A percentile compares a stretch with the other conserved stretches of the same genome.
phyloP scores from a whole-genome alignment of 2,329 filamentous ascomycete species.

The Fusarium robinianum region DNA sequence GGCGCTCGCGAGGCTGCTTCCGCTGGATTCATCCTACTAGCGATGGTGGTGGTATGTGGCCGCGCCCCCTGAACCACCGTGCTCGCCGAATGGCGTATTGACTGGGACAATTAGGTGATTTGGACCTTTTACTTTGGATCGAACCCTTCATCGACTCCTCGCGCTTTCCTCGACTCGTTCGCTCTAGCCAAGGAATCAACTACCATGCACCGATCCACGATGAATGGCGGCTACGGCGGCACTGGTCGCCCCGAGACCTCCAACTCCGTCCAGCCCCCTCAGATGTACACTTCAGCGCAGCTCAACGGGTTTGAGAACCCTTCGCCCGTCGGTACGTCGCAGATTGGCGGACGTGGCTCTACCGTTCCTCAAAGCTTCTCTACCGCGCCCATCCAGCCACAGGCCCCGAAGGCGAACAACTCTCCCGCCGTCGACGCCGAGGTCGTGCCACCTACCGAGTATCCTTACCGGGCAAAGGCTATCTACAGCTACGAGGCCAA shows the following conservation, averaged over 20 bases:
- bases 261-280: slow-evolving; percentile 75
- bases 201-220: slow-evolving; percentile 68
- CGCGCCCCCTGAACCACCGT: too few relatives aligned
- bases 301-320: slow-evolving; percentile 96
- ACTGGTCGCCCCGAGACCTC: slow-evolving; percentile 81
- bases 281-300: slow-evolving; percentile 97
- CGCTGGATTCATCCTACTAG: slow-evolving; percentile 90
- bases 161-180: slow-evolving; percentile 93
- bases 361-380: slow-evolving; percentile 47
- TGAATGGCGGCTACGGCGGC: slow-evolving; percentile 76
- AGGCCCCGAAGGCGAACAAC: slow-evolving; percentile 47
- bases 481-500: slow-evolving; percentile 99
- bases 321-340: slow-evolving; percentile 75
- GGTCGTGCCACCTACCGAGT: slow-evolving; percentile 80
- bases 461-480: slow-evolving; percentile 95
- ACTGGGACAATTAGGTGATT: slow-evolving; percentile 66
- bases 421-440: slow-evolving; percentile 57
- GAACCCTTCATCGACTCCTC: slow-evolving; percentile 80
- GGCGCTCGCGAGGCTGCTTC: slow-evolving; percentile 82
- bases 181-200: slow-evolving; percentile 85
- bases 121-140: slow-evolving; percentile 99
- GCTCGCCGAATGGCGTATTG: neutral
- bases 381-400: slow-evolving; percentile 35
- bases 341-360: slow-evolving; percentile 54
- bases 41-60: slow-evolving; percentile 81